Evolutionary conservation across 768 basidiomycete genomes (phyloP), one percentile per base, ranked within the genome.

Genomic region (Basidioascus undulatus): DNA sequence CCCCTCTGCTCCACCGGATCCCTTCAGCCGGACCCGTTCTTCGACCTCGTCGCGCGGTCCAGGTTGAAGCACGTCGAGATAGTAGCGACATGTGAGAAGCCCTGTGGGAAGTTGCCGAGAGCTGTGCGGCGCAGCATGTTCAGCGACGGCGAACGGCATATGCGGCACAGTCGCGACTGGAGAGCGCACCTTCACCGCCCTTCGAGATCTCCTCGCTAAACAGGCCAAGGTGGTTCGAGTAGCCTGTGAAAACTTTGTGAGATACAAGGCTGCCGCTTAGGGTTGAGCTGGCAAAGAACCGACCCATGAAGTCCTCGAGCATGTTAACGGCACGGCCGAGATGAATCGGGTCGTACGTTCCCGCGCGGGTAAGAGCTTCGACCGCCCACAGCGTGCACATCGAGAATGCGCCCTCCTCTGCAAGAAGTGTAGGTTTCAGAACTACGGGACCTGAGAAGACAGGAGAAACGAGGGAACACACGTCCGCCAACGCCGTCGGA

Each of bases 401-500:
- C 45, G 81, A 82, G 60, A 94, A 92, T 0, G 80, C 47, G 13
- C 33, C 24, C 30, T 19, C 20, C 26, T 45, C 6, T 35, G 18
- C 30, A 19, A 33, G n/a, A 27, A 40, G 24, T 28, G 34, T 3
- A 23, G 19, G 45, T 37, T 32, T 24, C 4, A 37, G 26, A 33
- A 28, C 32, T 24, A 15, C 15, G 12, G 40, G 5, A 18, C 27
- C 6, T 33, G 25, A 27, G 11, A 41, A 11, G 19, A 47, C 19
- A 25, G 39, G 20, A 43, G n/a, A n/a, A n/a, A n/a, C n/a, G n/a
- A 20, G 57, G 86, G 2, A 87, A 87, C 58, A 92, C 87, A 47
- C 89, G 82, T 1, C 87, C 86, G 2, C 89, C 87, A 11, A 94
- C 83, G 6, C 89, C 89, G 50, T 94, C 89, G 43, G 79, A 75